phyloP scores from a whole-genome alignment of 257 asterid genomes.

The Ehretia macrophylla region DNA sequence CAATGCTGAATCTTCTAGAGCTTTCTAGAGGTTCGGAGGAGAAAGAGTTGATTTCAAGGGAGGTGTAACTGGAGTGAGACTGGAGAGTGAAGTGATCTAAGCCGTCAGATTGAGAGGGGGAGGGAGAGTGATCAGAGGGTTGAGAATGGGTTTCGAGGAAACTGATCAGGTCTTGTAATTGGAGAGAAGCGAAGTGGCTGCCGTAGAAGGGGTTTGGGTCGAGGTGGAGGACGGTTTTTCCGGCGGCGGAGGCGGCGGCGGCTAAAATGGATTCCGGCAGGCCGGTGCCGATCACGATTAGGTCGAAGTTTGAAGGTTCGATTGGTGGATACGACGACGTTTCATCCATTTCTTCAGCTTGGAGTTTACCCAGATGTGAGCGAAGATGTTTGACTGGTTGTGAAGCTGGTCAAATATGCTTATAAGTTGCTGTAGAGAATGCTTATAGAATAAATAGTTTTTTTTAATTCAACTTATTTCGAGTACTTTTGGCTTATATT shows the following conservation, averaged over 20 bases:
- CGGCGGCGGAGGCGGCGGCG: slow-evolving; percentile 70
- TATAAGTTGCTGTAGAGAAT: too few species aligned
- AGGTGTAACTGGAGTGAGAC: slow-evolving; percentile 50
- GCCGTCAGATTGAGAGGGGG: slow-evolving; percentile 16
- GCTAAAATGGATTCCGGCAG: slow-evolving; percentile 77
- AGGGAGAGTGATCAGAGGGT: slow-evolving; percentile 6
- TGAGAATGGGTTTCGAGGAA: slow-evolving; percentile 48
- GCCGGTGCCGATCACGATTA: slow-evolving; percentile 82
- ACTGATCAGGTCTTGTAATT: slow-evolving; percentile 48
- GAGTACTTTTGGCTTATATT: too few species aligned
- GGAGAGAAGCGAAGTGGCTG: slow-evolving; percentile 58
- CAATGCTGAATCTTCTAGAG: slow-evolving; percentile 55
- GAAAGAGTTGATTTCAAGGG: slow-evolving; percentile 40
- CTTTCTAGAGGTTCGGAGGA: slow-evolving; percentile 44
- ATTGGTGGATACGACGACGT: slow-evolving; percentile 48
- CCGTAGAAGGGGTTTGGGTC: slow-evolving; percentile 83
- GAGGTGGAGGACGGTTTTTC: slow-evolving; percentile 79
- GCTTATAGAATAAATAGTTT: too few species aligned
- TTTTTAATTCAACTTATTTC: too few species aligned
- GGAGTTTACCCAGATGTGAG: too few species aligned
- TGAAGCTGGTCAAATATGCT: too few species aligned
- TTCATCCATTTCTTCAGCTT: too few species aligned
- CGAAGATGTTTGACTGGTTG: too few species aligned
- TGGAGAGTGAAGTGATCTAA: slow-evolving; percentile 18
- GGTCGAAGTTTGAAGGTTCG: slow-evolving; percentile 77